A percentile compares a stretch with the other conserved stretches of the same genome.
Evolutionary conservation across 164 flowering plant species (phyloP).

Genomic region (Chimonanthus praecox): DNA sequence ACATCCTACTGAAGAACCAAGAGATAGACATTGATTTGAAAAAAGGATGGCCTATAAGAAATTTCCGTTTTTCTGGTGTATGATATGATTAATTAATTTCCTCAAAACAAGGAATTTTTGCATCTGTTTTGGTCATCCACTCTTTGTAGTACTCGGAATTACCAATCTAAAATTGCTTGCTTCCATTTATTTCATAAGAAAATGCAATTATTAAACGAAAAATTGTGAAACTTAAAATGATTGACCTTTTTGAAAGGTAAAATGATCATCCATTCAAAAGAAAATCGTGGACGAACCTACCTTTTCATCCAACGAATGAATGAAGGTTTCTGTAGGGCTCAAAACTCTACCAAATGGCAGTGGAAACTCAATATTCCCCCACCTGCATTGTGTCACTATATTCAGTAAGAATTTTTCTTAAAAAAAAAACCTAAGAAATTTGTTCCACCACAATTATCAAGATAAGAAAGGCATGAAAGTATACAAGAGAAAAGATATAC

Average conservation of each 20-base stretch:
- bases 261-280: not conserved
- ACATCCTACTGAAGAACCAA: not conserved
- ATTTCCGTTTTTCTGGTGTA: too few species aligned
- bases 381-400: slow-evolving; percentile 34
- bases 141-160: too few species aligned
- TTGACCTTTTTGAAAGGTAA: not conserved
- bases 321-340: slow-evolving; percentile 72
- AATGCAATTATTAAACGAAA: too few species aligned
- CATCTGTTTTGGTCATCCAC: not conserved
- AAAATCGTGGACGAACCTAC: slow-evolving; percentile 22
- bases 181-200: too few species aligned
- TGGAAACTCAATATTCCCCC: slow-evolving; percentile 80
- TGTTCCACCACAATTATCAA: not conserved
- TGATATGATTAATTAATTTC: not conserved
- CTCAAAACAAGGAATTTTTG: not conserved
- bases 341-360: slow-evolving; percentile 86
- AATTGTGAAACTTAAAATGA: not conserved
- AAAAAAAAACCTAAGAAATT: not conserved
- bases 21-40: not conserved
- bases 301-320: slow-evolving; percentile 82
- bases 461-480: not conserved
- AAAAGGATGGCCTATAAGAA: not conserved
- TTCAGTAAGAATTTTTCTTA: not conserved
- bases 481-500: slow-evolving; percentile 28
- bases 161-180: too few species aligned